Evolutionary conservation across 2,329 filamentous ascomycete species (phyloP).

Genomic region (Fusarium illudens): DNA sequence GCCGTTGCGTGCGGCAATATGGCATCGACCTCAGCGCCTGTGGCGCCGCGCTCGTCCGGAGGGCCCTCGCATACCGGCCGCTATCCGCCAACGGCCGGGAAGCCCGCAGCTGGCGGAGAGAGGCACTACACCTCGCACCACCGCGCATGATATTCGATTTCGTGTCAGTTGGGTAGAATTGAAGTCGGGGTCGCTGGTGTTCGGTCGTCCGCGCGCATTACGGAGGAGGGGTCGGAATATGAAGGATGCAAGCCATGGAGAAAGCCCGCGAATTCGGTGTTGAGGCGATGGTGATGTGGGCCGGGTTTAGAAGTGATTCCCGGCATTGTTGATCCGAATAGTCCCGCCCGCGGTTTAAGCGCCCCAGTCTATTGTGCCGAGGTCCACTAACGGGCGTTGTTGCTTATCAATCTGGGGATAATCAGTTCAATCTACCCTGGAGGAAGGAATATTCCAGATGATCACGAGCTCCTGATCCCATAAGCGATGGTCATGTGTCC

Average conservation of each 20-base stretch:
- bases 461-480: not conserved
- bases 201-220: conserved; percentile 20
- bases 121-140: conserved; percentile 27
- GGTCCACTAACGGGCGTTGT: conserved; percentile 23
- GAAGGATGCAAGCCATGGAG: conserved; percentile 25
- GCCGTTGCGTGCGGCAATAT: conserved; percentile 9
- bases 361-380: conserved; percentile 13
- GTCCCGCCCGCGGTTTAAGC: conserved; percentile 37
- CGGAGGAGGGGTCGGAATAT: not conserved
- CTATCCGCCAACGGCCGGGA: conserved; percentile 21
- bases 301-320: conserved; percentile 41
- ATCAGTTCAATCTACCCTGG: conserved; percentile 25
- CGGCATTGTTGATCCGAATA: conserved; percentile 34
- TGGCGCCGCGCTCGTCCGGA: conserved; percentile 36
- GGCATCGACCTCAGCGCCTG: conserved; percentile 8
- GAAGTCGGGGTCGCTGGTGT: not conserved
- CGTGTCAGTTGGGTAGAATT: conserved; percentile 3
- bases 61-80: conserved; percentile 29
- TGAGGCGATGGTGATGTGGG: conserved; percentile 40
- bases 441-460: conserved; percentile 20
- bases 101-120: conserved; percentile 25
- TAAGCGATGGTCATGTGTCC: conserved; percentile 5
- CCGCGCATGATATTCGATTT: conserved; percentile 30
- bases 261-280: conserved; percentile 39
- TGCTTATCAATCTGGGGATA: conserved; percentile 19